phyloP scores from a whole-genome alignment of 1,284 basidiomycete species.

The Microbotryum scabiosae region DNA sequence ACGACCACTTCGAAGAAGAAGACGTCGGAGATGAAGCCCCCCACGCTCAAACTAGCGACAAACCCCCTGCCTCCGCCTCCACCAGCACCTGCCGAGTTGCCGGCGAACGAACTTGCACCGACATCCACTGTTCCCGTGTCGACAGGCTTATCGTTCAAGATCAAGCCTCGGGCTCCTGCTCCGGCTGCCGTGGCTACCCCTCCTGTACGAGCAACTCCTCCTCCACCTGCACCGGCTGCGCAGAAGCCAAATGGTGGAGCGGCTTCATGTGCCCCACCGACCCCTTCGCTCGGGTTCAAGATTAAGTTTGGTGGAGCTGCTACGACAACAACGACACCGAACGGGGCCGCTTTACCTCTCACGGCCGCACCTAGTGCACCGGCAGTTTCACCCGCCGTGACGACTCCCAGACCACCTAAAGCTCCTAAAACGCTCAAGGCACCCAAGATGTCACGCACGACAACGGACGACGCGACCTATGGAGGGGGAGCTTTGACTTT shows the following conservation, averaged over 20 bases:
- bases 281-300: constrained; percentile 12
- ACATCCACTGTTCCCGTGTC: too few species aligned
- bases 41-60: constrained; percentile 16
- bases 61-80: constrained; percentile 21
- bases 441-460: not conserved
- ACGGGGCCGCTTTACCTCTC: too few species aligned
- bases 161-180: constrained; percentile 2
- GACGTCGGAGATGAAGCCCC: constrained; percentile 20
- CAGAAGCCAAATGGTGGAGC: constrained; percentile 28
- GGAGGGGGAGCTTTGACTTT: not conserved
- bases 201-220: constrained; percentile 1
- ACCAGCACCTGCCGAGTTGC: constrained; percentile 6
- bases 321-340: not conserved
- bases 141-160: not conserved
- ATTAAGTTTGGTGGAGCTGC: constrained; percentile 2
- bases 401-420: not conserved
- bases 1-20: constrained; percentile 10
- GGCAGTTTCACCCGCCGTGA: not conserved
- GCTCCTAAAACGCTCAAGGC: constrained; percentile 2
- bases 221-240: constrained; percentile 43
- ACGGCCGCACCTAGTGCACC: not conserved
- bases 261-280: constrained; percentile 6
- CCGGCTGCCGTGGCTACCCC: not conserved
- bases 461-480: constrained; percentile 5
- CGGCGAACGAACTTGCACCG: too few species aligned